Base-by-base conservation (phyloP, 305 asterid species). In the Fraxinus greggii region DNA sequence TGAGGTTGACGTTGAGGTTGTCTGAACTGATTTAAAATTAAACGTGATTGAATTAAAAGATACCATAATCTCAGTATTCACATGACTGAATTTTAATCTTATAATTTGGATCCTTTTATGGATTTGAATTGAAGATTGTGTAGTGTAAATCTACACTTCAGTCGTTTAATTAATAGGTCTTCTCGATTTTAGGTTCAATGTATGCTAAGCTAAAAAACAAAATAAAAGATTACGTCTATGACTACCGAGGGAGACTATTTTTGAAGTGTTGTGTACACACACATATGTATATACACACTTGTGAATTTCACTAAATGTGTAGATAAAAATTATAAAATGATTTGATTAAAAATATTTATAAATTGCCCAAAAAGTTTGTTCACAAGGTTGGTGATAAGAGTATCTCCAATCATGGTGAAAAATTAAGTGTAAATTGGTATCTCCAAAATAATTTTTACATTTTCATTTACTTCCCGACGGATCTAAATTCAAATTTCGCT, bases 21-120 rank as follows among this genome's bases (percentile, higher is more conserved):
- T 89, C 93, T 48, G 29, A 87, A 51, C 82, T 36, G 69, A 80
- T 29, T 54, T 54, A 65, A 75, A 26, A 59, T 63, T 80, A 33
- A 83, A 29, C 12, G 1, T 40, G 26, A 48, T 7, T 36, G 10
- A 75, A 63, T 79, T 23, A 70, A 69, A 69, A 82, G 73, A 80
- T 81, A 77, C 65, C 87, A 86, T 75, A 54, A 86, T 89, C 91
- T 75, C 76, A 42, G 51, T 26, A 9, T n/a, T 32, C 89, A 89
- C 90, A 87, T 90, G 94, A 80, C 79, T 82, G 42, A 88, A 75
- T 76, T 45, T 63, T 13, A 59, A 10, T 77, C 65, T 82, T 35
- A 79, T 78, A 72, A 63, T 74, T 40, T 4, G 17, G 61, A 36
- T 72, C 7, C 56, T 31, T 54, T 75, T 45, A 5, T 10, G 33